Base-by-base conservation (phyloP, 2,329 filamentous ascomycete genomes). In the Atkinsonella hypoxylon region DNA sequence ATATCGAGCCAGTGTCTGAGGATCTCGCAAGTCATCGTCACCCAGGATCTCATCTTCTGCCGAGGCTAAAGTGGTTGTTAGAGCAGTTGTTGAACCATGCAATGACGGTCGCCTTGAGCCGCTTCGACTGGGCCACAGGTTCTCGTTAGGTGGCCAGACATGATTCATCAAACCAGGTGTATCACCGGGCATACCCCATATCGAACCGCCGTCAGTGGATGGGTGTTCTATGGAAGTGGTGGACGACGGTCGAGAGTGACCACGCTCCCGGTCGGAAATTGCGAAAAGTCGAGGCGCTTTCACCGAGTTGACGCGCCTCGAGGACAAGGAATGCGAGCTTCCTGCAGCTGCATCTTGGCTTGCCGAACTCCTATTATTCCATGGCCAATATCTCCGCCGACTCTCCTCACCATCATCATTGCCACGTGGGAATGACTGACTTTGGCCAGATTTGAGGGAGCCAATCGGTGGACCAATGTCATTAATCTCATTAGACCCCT, bases 61-160 rank as follows among this genome's bases (percentile, higher is more conserved):
- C 12, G 78, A 81, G 11, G 79, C 79, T 17, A 83, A 66, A 1
- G 77, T 81, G 3, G 80, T 82, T 53, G 80, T 76, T 17, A 82
- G 64, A 17, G 64, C 77, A 10, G 76, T 82, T 1, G 85, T 83
- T 1, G 85, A 88, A 12, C 86, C 87, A 53, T 93, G 87, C 8
- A 89, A 73, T 1, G 89, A 95, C 13, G 87, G 87, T 36, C 90
- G 79, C 47, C 90, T 79, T 34, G 89, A 95, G 8, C 85, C 83
- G 58, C 81, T 85, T 39, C 86, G 74, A 1, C 77, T 79, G 18
- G 65, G 58, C 76, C 77, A 80, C 11, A 69, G 66, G 22, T 68
- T 68, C 32, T 74, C 71, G n/a, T 75, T 72, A 0, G 70, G 65
- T 5, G 87, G 86, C 83, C 85, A 93, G 1, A 85, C 70, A 13